phyloP scores from a whole-genome alignment of 2,329 filamentous ascomycete genomes.

The Xylariales sp. region DNA sequence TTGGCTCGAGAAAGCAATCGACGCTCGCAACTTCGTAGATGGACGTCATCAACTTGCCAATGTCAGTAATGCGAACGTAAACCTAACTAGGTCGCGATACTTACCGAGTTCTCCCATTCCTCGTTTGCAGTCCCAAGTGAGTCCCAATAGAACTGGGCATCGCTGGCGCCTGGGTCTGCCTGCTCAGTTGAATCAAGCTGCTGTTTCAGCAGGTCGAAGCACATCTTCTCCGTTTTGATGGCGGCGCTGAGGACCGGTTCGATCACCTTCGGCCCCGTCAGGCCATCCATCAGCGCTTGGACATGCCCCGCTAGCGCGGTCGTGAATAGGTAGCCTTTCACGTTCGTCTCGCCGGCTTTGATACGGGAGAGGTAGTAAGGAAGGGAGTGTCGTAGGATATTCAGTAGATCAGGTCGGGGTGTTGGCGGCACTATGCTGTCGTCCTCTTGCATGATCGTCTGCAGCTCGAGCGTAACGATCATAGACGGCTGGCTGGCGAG shows the following conservation, averaged over 20 bases:
- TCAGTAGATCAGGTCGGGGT: conserved; percentile 56
- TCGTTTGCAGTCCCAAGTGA: conserved; percentile 47
- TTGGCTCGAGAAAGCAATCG: conserved; percentile 38
- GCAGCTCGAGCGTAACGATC: conserved; percentile 56
- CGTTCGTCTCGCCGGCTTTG: conserved; percentile 64
- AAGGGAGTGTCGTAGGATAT: conserved; percentile 56
- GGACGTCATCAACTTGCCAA: conserved; percentile 28
- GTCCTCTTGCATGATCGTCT: conserved; percentile 55
- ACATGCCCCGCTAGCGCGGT: conserved; percentile 56
- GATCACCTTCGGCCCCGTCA: conserved; percentile 51
- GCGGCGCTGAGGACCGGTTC: conserved; percentile 53
- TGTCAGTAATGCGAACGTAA: conserved; percentile 1
- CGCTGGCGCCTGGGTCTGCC: conserved; percentile 40
- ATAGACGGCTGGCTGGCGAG: conserved; percentile 52
- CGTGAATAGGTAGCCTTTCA: conserved; percentile 62
- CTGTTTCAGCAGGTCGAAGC: conserved; percentile 52
- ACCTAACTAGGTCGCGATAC: conserved; percentile 1
- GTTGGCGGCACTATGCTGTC: conserved; percentile 51
- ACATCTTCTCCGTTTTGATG: conserved; percentile 51
- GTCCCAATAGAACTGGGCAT: conserved; percentile 43
- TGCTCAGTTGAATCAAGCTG: conserved; percentile 38
- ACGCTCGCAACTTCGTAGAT: conserved; percentile 46
- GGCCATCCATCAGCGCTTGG: conserved; percentile 54
- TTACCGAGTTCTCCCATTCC: conserved; percentile 52
- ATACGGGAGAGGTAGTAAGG: conserved; percentile 56